Conservation (phyloP, 495 filamentous ascomycete genomes). For the Chaetomidium leptoderma region DNA sequence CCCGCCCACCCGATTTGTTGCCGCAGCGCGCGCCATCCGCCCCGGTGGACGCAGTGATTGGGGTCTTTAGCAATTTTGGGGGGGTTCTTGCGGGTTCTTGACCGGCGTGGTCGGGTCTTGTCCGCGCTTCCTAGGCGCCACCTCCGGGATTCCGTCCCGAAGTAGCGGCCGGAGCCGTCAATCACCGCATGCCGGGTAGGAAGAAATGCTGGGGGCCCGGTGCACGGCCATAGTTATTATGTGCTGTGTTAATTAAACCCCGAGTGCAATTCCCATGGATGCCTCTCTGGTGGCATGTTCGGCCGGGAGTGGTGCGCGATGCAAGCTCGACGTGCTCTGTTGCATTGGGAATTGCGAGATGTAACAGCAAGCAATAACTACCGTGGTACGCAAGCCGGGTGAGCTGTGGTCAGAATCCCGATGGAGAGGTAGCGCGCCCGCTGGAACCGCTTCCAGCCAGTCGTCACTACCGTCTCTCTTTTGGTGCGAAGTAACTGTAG, state of each 20-base stretch:
- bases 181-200: constrained; percentile 4
- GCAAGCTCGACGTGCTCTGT: constrained; percentile 2
- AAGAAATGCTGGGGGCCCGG: background rate
- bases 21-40: background rate
- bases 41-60: constrained; percentile 7
- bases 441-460: background rate
- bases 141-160: constrained; percentile 27
- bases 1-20: constrained; percentile 26
- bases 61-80: constrained; percentile 11
- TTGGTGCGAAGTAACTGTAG: constrained; percentile 1
- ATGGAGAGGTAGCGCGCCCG: constrained; percentile 6
- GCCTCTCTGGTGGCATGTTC: constrained; percentile 5
- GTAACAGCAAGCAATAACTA: constrained; percentile 1
- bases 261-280: background rate
- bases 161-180: constrained; percentile 23
- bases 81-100: background rate
- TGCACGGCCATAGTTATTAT: constrained; percentile 6
- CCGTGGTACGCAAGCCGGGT: background rate
- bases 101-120: constrained; percentile 11
- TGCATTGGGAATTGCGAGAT: constrained; percentile 1
- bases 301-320: background rate
- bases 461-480: background rate
- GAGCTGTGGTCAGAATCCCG: background rate
- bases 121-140: constrained; percentile 10
- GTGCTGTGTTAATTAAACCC: constrained; percentile 4